phyloP scores from a whole-genome alignment of 2,329 filamentous ascomycete genomes.

The Cladosporium cucumerinum region DNA sequence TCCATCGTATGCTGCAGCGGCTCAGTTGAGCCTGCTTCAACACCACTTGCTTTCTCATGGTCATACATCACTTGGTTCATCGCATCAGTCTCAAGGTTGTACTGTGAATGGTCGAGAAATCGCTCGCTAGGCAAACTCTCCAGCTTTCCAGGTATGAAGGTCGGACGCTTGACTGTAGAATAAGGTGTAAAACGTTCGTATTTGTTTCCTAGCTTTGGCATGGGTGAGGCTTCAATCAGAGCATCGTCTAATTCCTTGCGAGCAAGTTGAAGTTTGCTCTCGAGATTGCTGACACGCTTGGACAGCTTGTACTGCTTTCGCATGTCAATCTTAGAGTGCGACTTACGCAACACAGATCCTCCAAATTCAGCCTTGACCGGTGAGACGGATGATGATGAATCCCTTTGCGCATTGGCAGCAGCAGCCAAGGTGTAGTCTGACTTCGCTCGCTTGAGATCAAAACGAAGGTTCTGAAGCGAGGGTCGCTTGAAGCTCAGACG shows the following conservation, averaged over 20 bases:
- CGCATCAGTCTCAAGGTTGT: slow-evolving; percentile 21
- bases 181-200: slow-evolving; percentile 37
- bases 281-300: slow-evolving; percentile 60
- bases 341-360: slow-evolving; percentile 39
- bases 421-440: slow-evolving; percentile 32
- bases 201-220: slow-evolving; percentile 36
- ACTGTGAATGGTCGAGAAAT: slow-evolving; percentile 31
- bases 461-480: slow-evolving; percentile 33
- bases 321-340: slow-evolving; percentile 55
- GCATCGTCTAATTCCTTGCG: slow-evolving; percentile 53
- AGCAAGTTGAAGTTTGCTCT: slow-evolving; percentile 55
- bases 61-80: slow-evolving; percentile 16
- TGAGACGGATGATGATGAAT: slow-evolving; percentile 33
- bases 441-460: slow-evolving; percentile 32
- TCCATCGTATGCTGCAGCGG: slow-evolving; percentile 24
- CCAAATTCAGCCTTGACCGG: slow-evolving; percentile 29
- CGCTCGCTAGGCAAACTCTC: slow-evolving; percentile 40
- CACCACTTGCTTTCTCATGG: slow-evolving; percentile 16
- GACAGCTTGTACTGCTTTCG: slow-evolving; percentile 55
- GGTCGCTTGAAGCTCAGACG: slow-evolving; percentile 32
- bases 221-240: slow-evolving; percentile 42
- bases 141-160: slow-evolving; percentile 35
- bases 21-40: slow-evolving; percentile 5
- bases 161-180: slow-evolving; percentile 29
- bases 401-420: slow-evolving; percentile 30